phyloP scores from a whole-genome alignment of 768 basidiomycete genomes.

The Phlebiopsis gigantea region DNA sequence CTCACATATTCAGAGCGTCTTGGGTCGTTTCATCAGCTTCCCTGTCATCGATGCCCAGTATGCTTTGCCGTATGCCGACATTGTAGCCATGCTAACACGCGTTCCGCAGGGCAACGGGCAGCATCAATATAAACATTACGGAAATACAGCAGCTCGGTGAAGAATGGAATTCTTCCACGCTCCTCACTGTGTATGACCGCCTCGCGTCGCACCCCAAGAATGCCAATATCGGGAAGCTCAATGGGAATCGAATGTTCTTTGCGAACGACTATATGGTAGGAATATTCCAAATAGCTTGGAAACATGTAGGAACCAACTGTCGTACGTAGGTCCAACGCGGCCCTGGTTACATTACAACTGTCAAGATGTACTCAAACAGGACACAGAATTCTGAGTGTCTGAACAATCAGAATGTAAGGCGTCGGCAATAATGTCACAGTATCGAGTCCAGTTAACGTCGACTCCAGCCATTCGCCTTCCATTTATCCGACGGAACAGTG shows the following conservation, averaged over 20 bases:
- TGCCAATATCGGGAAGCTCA: constrained; percentile 50
- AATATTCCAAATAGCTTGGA: background rate
- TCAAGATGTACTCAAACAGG: constrained; percentile 58
- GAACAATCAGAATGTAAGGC: constrained; percentile 55
- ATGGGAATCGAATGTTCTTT: constrained; percentile 62
- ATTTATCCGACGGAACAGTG: constrained; percentile 59
- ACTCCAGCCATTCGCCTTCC: constrained; percentile 55
- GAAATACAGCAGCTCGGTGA: constrained; percentile 44
- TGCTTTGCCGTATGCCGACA: constrained; percentile 13
- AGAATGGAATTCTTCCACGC: constrained; percentile 41
- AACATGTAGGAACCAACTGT: too few species aligned
- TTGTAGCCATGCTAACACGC: background rate
- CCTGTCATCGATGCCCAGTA: constrained; percentile 46
- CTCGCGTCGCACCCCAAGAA: constrained; percentile 30
- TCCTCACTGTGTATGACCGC: constrained; percentile 34
- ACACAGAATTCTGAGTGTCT: constrained; percentile 59
- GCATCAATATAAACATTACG: constrained; percentile 53
- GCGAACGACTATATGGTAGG: constrained; percentile 64
- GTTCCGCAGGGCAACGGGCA: constrained; percentile 43
- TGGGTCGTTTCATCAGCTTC: constrained; percentile 65
- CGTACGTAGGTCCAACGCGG: constrained; percentile 64
- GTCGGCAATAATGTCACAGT: too few species aligned
- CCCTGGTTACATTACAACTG: constrained; percentile 48
- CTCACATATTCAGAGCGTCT: constrained; percentile 39
- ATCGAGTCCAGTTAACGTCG: background rate